Evolutionary conservation across 306 rosid genomes (phyloP), one percentile per base, ranked within the genome.

Genomic region (Arachis hypogaea): DNA sequence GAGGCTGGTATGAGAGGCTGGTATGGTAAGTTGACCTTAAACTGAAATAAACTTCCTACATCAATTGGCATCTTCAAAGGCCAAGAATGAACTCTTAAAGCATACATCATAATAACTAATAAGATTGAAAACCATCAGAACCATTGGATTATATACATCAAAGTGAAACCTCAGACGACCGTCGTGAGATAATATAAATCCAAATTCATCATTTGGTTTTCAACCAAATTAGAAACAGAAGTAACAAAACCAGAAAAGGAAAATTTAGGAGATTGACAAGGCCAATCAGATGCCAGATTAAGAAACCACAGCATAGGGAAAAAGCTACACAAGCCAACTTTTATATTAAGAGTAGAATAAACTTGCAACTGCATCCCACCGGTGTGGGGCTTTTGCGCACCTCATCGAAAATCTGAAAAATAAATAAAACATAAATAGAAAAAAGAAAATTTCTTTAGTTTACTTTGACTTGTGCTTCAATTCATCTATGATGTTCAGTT

Each of bases 161-260:
- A 42, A 43, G 76, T 33, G 38, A 0, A 69, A 61, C 0, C 81
- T 69, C 76, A 76, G 80, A 67, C 51, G 80, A 58, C 80, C 80
- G 62, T 67, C 72, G 80, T 76, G 74, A 67, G 68, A 58, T 33
- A 66, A 43, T 55, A 58, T n/a, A 11, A 11, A n/a, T 65, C 66
- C 79, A 65, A 8, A 55, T 75, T 56, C 66, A 75, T 66, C 79
- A 65, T 30, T 3, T 66, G 66, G 49, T 54, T 28, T 16, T 5
- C 2, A 5, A 5, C 16, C 42, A 33, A 33, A 2, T 3, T 9
- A 9, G 6, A n/a, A 7, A n/a, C 0, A 51, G n/a, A 51, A 7
- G 22, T 11, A 12, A 0, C 0, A 58, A 1, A 14, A 11, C 3
- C 2, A 22, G 0, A 2, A 9, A 47, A 47, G 7, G 9, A 41